These are phyloP conservation scores for Boeremia lycopersici DNA, from an alignment of 2,329 filamentous ascomycete genomes.

Conservation along the genomic window DNA sequence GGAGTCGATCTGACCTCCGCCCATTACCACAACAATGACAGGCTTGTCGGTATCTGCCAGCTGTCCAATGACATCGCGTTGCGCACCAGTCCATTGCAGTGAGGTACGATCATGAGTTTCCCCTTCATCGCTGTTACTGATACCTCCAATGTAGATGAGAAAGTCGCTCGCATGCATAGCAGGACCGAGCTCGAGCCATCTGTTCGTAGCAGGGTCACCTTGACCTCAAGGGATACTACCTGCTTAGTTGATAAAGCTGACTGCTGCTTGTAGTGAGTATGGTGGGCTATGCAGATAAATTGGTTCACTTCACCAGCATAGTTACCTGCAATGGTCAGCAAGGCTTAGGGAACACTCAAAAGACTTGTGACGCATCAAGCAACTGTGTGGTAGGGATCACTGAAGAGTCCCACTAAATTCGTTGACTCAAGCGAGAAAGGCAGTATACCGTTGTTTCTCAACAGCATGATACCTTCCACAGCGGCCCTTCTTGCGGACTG, in stretches of 20 bases:
- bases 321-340: constrained; percentile 50
- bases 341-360: neutral
- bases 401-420: constrained; percentile 62
- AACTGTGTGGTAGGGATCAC: constrained; percentile 60
- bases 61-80: constrained; percentile 59
- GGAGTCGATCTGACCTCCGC: constrained; percentile 61
- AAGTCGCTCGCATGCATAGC: constrained; percentile 52
- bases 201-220: constrained; percentile 35
- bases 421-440: constrained; percentile 50
- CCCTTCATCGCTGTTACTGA: constrained; percentile 59
- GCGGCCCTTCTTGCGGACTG: constrained; percentile 62
- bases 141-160: constrained; percentile 62
- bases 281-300: constrained; percentile 62
- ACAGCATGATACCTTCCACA: constrained; percentile 55
- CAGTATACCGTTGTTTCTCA: constrained; percentile 59
- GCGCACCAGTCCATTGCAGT: constrained; percentile 60
- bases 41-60: constrained; percentile 57
- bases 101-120: constrained; percentile 60
- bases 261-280: constrained; percentile 56
- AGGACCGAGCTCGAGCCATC: constrained; percentile 25
- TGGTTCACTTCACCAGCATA: constrained; percentile 61
- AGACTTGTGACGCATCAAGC: constrained; percentile 50
- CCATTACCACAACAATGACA: constrained; percentile 59
- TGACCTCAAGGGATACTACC: constrained; percentile 31
- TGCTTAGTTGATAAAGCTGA: constrained; percentile 45